These are phyloP conservation scores for Aspergillus indologenus DNA, from an alignment of 495 filamentous ascomycete genomes.

Conservation along the genomic window DNA sequence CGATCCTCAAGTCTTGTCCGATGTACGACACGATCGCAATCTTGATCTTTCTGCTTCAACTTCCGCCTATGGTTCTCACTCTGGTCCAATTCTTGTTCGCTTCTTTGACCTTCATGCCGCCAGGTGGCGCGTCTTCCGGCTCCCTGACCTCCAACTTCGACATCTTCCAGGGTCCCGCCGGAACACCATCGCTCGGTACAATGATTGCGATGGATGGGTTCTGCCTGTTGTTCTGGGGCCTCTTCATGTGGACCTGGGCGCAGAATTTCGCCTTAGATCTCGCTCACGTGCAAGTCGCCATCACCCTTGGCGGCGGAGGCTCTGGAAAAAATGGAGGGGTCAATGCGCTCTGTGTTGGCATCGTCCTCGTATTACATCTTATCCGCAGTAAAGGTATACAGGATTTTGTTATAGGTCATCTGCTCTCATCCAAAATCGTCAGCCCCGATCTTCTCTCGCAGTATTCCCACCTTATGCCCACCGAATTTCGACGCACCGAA, in stretches of 20 bases:
- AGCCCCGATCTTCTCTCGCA: conserved; percentile 44
- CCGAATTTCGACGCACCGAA: conserved; percentile 42
- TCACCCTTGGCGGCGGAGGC: conserved; percentile 85
- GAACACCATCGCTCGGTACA: conserved; percentile 72
- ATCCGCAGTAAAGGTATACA: conserved; percentile 59
- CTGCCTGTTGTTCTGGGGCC: conserved; percentile 74
- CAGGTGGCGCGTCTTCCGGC: conserved; percentile 49
- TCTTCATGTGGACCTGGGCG: conserved; percentile 84
- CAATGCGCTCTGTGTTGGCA: conserved; percentile 69
- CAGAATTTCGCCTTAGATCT: conserved; percentile 89
- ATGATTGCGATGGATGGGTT: conserved; percentile 78
- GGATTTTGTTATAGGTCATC: conserved; percentile 46
- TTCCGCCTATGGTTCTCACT: conserved; percentile 87
- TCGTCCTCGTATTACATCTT: conserved; percentile 68
- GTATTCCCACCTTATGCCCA: conserved; percentile 41
- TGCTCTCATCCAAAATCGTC: conserved; percentile 45
- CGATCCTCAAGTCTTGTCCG: conserved; percentile 86
- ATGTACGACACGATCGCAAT: conserved; percentile 96
- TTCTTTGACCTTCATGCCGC: conserved; percentile 86
- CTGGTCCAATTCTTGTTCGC: conserved; percentile 93
- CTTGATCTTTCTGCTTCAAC: conserved; percentile 92
- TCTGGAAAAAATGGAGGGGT: conserved; percentile 72
- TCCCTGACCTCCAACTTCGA: conserved; percentile 65
- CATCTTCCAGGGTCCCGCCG: conserved; percentile 68
- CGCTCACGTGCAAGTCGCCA: conserved; percentile 93